phyloP scores from a whole-genome alignment of 2,329 filamentous ascomycete species.

The Bipolaris sorokiniana region DNA sequence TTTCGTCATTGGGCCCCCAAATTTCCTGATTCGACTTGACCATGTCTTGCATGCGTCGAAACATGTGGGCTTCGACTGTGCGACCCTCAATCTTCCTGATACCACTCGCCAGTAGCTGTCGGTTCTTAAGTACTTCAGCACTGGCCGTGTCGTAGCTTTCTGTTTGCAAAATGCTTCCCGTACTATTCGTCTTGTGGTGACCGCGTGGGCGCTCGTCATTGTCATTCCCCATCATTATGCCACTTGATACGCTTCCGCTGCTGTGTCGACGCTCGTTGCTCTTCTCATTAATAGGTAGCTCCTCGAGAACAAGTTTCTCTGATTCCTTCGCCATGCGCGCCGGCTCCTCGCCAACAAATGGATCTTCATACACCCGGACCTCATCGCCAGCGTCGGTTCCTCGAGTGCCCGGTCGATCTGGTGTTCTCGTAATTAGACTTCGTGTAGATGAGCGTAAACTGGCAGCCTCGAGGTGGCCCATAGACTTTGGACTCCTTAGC shows the following conservation, averaged over 20 bases:
- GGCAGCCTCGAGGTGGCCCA: conserved; percentile 29
- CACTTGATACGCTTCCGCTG: conserved; percentile 33
- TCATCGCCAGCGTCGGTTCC: conserved; percentile 48
- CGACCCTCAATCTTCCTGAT: conserved; percentile 74
- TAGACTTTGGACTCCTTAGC: conserved; percentile 41
- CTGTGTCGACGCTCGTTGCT: conserved; percentile 44
- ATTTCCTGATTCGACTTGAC: conserved; percentile 68
- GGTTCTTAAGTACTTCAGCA: conserved; percentile 53
- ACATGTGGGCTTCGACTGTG: conserved; percentile 79
- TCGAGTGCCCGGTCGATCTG: conserved; percentile 42
- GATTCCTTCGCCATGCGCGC: conserved; percentile 35
- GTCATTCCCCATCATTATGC: conserved; percentile 36
- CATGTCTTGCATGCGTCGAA: conserved; percentile 77
- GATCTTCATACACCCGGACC: conserved; percentile 62
- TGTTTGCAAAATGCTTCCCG: conserved; percentile 43
- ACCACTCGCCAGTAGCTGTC: conserved; percentile 72
- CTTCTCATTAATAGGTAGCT: conserved; percentile 59
- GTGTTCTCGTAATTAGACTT: conserved; percentile 41
- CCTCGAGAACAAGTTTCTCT: conserved; percentile 56
- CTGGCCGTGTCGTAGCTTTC: conserved; percentile 42
- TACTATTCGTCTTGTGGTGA: conserved; percentile 49
- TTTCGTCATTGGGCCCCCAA: conserved; percentile 70
- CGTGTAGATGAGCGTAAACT: conserved; percentile 30
- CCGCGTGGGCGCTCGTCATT: conserved; percentile 36
- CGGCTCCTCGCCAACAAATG: conserved; percentile 51